Conservation (phyloP, 345 rosid genomes). For the Nephelium lappaceum region DNA sequence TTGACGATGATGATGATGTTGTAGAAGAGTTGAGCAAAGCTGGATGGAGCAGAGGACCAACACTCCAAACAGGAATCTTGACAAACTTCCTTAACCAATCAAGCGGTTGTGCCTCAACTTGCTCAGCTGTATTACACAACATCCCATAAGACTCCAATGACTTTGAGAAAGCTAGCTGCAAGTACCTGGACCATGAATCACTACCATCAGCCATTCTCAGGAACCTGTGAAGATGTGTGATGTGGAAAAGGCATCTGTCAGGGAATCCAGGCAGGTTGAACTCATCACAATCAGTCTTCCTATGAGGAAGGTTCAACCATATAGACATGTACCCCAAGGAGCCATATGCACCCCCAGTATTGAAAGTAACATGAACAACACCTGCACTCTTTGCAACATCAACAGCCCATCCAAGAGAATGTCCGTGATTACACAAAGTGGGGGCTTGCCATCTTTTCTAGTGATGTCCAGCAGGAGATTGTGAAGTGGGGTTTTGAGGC, state of each 20-base stretch:
- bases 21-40: slow-evolving; percentile 9
- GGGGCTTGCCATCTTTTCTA: slow-evolving; percentile 32
- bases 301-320: slow-evolving; percentile 58
- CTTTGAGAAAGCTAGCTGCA: slow-evolving; percentile 35
- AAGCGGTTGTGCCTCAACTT: slow-evolving; percentile 38
- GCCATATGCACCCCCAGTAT: slow-evolving; percentile 49
- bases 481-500: slow-evolving; percentile 31
- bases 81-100: slow-evolving; percentile 33
- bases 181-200: slow-evolving; percentile 48
- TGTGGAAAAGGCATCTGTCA: slow-evolving; percentile 38
- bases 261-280: slow-evolving; percentile 52
- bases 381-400: slow-evolving; percentile 39
- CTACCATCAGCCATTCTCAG: slow-evolving; percentile 39
- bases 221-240: slow-evolving; percentile 39
- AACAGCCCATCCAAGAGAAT: slow-evolving; percentile 44
- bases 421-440: slow-evolving; percentile 47
- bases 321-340: slow-evolving; percentile 38
- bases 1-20: background rate
- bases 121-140: slow-evolving; percentile 46
- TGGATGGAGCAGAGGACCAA: slow-evolving; percentile 51
- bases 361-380: slow-evolving; percentile 28
- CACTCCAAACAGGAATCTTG: slow-evolving; percentile 43
- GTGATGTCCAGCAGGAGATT: slow-evolving; percentile 24
- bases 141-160: slow-evolving; percentile 37
- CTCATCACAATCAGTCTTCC: slow-evolving; percentile 27